Conservation (phyloP, 805 yeast genomes). For the Metschnikowia shivogae region DNA sequence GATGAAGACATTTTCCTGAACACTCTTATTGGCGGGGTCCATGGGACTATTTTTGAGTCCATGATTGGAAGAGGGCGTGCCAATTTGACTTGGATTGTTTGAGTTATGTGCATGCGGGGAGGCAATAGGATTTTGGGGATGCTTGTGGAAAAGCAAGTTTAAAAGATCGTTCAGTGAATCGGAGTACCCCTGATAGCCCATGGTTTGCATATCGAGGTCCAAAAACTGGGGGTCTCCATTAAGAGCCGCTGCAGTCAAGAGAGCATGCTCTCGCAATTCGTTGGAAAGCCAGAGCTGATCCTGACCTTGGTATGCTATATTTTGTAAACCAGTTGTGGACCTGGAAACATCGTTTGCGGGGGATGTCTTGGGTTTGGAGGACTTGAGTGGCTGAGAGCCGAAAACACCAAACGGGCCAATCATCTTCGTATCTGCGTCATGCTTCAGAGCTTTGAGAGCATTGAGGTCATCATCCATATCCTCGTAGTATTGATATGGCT, state of each 20-base stretch:
- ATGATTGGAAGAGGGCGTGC: constrained; percentile 3
- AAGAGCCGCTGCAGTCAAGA: constrained; percentile 68
- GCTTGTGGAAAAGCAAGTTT: constrained; percentile 50
- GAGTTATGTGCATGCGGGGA: neutral
- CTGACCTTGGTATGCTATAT: constrained; percentile 17
- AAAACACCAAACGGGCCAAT: constrained; percentile 86
- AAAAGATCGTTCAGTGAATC: constrained; percentile 43
- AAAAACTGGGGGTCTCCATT: constrained; percentile 57
- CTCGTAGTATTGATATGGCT: constrained; percentile 64
- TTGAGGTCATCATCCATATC: constrained; percentile 73
- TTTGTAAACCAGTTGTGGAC: constrained; percentile 1
- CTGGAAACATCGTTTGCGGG: constrained; percentile 2
- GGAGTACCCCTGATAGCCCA: constrained; percentile 11
- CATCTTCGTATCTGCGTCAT: constrained; percentile 39
- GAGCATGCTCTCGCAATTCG: constrained; percentile 67
- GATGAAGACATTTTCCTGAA: constrained; percentile 18
- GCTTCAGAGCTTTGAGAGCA: constrained; percentile 33
- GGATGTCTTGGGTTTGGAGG: neutral
- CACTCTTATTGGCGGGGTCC: neutral
- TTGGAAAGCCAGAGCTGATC: constrained; percentile 68
- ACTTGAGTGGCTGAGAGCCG: constrained; percentile 3
- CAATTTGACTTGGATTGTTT: constrained; percentile 5
- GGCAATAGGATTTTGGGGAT: constrained; percentile 13
- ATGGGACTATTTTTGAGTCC: constrained; percentile 4
- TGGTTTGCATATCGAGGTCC: constrained; percentile 40